Evolutionary conservation across 2,329 filamentous ascomycete species (phyloP).

Genomic region (Trichoderma koningii): DNA sequence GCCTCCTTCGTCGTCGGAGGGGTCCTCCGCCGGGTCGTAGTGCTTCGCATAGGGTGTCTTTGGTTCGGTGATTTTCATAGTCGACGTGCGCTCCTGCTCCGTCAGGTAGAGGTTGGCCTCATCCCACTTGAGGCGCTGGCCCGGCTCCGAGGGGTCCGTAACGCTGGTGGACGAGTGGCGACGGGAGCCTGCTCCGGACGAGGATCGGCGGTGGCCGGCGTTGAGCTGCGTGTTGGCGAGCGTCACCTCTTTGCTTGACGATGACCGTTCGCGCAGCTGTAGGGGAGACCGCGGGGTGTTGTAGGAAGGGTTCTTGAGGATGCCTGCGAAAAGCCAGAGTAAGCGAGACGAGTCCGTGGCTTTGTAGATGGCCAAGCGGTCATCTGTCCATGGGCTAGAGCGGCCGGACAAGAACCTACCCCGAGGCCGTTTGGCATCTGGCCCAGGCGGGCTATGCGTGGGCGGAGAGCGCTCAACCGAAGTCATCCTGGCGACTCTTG

Average conservation of each 20-base stretch:
- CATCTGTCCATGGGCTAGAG: not conserved
- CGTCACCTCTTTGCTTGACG: constrained; percentile 81
- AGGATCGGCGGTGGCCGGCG: constrained; percentile 84
- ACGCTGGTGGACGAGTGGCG: constrained; percentile 64
- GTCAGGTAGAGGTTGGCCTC: constrained; percentile 97
- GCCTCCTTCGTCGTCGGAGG: constrained; percentile 66
- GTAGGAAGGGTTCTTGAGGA: constrained; percentile 82
- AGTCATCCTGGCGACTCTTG: constrained; percentile 43
- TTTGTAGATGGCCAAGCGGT: not conserved
- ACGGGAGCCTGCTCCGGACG: constrained; percentile 68
- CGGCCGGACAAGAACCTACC: constrained; percentile 38
- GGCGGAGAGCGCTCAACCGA: constrained; percentile 44
- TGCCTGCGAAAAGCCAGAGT: constrained; percentile 59
- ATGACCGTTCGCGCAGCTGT: constrained; percentile 40
- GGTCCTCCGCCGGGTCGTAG: constrained; percentile 87
- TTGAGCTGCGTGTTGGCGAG: constrained; percentile 94
- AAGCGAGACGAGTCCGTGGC: not conserved
- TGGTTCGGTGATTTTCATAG: constrained; percentile 99
- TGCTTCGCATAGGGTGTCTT: constrained; percentile 95
- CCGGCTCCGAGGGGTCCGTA: constrained; percentile 52
- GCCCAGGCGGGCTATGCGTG: constrained; percentile 47
- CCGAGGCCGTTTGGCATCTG: constrained; percentile 48
- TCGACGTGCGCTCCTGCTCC: constrained; percentile 90
- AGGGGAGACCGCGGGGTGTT: constrained; percentile 59
- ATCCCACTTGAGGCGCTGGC: constrained; percentile 91